Conservation (phyloP, 192 early-diverging fungal genomes). For the Backusella westeae region DNA sequence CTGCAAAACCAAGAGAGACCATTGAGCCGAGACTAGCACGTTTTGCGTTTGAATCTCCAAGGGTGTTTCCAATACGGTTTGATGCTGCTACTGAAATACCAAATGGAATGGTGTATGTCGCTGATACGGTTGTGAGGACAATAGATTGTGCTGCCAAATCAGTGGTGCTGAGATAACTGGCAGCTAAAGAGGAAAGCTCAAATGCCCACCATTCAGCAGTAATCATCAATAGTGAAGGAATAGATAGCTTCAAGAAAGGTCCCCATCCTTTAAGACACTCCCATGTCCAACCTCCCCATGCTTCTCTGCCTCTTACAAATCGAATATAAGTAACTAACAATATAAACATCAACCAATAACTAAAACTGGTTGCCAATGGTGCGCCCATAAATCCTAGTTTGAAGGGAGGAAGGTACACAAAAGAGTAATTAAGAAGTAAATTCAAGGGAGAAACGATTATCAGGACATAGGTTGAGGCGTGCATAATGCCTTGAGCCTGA, state of each 20-base stretch:
- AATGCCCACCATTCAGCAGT: slow-evolving; percentile 77
- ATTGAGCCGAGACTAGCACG: slow-evolving; percentile 52
- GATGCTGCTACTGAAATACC: slow-evolving; percentile 79
- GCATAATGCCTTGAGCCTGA: slow-evolving; percentile 89
- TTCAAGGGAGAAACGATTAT: slow-evolving; percentile 71
- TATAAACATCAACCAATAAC: slow-evolving; percentile 70
- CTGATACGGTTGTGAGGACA: slow-evolving; percentile 68
- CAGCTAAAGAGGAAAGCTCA: slow-evolving; percentile 64
- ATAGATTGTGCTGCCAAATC: slow-evolving; percentile 82
- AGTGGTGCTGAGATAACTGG: slow-evolving; percentile 71
- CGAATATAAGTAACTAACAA: slow-evolving; percentile 64
- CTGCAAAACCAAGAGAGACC: slow-evolving; percentile 45
- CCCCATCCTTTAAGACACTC: slow-evolving; percentile 61
- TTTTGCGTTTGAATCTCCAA: slow-evolving; percentile 51
- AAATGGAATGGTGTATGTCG: slow-evolving; percentile 76
- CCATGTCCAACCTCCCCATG: slow-evolving; percentile 88
- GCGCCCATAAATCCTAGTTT: slow-evolving; percentile 81
- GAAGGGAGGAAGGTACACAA: slow-evolving; percentile 72
- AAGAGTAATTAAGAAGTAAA: slow-evolving; percentile 69
- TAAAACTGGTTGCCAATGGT: slow-evolving; percentile 74
- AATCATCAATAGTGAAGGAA: slow-evolving; percentile 79
- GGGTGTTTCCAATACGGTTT: slow-evolving; percentile 76
- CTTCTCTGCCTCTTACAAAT: slow-evolving; percentile 60
- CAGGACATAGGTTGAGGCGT: slow-evolving; percentile 74
- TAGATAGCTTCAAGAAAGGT: slow-evolving; percentile 62